Base-by-base conservation (phyloP, 345 rosid genomes). In the Combretum micranthum region DNA sequence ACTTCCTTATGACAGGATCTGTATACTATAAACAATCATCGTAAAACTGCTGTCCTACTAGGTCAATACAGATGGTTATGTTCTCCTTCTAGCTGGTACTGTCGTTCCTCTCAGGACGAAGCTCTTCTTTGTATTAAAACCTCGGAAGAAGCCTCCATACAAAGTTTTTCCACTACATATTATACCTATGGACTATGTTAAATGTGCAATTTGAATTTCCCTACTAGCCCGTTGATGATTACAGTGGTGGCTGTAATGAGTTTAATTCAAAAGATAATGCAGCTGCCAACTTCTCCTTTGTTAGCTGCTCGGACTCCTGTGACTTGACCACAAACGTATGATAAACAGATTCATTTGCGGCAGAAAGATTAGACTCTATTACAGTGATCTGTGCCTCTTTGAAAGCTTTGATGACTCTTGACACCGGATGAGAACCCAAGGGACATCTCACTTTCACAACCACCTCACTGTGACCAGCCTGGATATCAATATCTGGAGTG, bases 281-380 rank as follows among this genome's bases (percentile, higher is more conserved):
- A 2, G 91, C 96, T 64, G 82, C 72, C 64, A 93, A 65, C 74
- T 83, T 86, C 69, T 93, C 99, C 79, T 77, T 93, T 12, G 90
- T 86, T 59, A 93, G 69, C 70, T 84, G 84, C 64, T 87, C 90
- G 0, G 86, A 72, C 50, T 79, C 85, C 44, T 76, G 82, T 48
- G 94, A 72, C 69, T 89, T 89, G 6, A 93, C 52, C 59, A 89
- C 87, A 65, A 89, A 93, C 16, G 85, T 82, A 60, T 93, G 99
- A 42, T 72, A 74, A 65, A 87, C 71, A 0, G 82, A 75, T 53
- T 79, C 90, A 25, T 85, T 80, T 16, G 78, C 83, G 17, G 80
- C 70, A 26, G 86, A 64, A 8, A 93, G 78, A 50, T 85, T 86
- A 0, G 97, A 85, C 59, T 89, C 97, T 4, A 77, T 56, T 15